Percentiles rank a stretch among this genome's conserved stretches.
These are phyloP conservation scores for Plasmodium coatneyi DNA, from an alignment of 169 alveolate species.

Conservation along the genomic window DNA sequence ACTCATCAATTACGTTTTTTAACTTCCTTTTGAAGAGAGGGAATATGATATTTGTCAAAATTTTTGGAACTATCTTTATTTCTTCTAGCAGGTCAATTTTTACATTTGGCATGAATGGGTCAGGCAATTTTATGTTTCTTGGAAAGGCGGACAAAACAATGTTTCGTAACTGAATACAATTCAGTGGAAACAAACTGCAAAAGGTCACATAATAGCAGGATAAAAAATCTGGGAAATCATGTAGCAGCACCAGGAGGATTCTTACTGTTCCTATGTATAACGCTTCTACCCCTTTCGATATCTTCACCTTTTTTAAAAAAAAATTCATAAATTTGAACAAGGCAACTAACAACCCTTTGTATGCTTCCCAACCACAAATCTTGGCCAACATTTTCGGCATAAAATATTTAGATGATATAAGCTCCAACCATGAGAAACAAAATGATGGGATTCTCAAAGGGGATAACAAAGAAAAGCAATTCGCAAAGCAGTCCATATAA, in stretches of 20 bases:
- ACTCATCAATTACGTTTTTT: constrained; percentile 74
- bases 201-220: constrained; percentile 94
- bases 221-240: constrained; percentile 97
- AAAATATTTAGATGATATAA: constrained; percentile 78
- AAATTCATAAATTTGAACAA: constrained; percentile 81
- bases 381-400: constrained; percentile 90
- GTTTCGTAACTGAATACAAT: constrained; percentile 94
- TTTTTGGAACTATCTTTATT: constrained; percentile 88
- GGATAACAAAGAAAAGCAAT: constrained; percentile 39
- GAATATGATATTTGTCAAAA: constrained; percentile 76
- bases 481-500: constrained; percentile 62
- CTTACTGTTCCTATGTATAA: constrained; percentile 83
- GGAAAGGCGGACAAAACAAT: constrained; percentile 96
- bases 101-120: constrained; percentile 92
- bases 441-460: constrained; percentile 70
- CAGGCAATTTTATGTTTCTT: constrained; percentile 92
- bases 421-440: constrained; percentile 75
- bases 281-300: constrained; percentile 74
- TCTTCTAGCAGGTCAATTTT: constrained; percentile 92
- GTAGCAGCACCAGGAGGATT: constrained; percentile 91
- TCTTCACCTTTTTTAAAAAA: constrained; percentile 74
- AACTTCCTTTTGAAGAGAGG: constrained; percentile 75
- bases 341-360: constrained; percentile 83
- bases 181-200: constrained; percentile 93
- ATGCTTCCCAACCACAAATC: constrained; percentile 85